These are phyloP conservation scores for Spergularia azorica DNA, from an alignment of 179 eudicot genomes.

Conservation along the genomic window DNA sequence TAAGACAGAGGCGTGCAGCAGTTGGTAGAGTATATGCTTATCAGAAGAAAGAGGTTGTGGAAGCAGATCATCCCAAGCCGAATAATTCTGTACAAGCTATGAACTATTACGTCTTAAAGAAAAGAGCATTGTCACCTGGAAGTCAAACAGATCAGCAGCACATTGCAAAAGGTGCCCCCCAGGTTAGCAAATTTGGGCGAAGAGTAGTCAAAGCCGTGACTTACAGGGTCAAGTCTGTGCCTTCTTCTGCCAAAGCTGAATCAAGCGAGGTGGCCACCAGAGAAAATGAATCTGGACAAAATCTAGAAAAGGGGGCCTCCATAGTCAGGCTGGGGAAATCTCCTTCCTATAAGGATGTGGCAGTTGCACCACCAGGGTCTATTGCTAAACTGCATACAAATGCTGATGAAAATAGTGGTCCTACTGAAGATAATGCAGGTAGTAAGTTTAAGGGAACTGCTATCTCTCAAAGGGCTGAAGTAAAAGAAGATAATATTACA, in stretches of 20 bases:
- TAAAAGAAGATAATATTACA: conserved; percentile 35
- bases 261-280: conserved; percentile 37
- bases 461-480: conserved; percentile 23
- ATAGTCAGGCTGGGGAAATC: conserved; percentile 86
- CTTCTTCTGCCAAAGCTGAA: conserved; percentile 52
- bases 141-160: conserved; percentile 53
- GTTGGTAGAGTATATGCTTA: conserved; percentile 62
- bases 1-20: conserved; percentile 63
- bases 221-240: conserved; percentile 85
- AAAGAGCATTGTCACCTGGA: conserved; percentile 60
- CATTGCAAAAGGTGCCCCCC: conserved; percentile 47
- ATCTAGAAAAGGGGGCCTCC: conserved; percentile 63
- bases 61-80: conserved; percentile 49
- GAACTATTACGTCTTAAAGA: conserved; percentile 70
- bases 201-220: conserved; percentile 70
- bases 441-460: conserved; percentile 27
- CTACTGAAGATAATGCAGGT: conserved; percentile 31
- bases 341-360: conserved; percentile 99
- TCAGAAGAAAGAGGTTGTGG: conserved; percentile 73
- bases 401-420: conserved; percentile 37
- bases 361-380: conserved; percentile 95
- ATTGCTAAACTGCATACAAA: conserved; percentile 65
- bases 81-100: conserved; percentile 59
- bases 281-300: conserved; percentile 50
- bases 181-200: conserved; percentile 69